These are phyloP conservation scores for Candida fluviatilis DNA, from an alignment of 805 yeast genomes.

Conservation along the genomic window DNA sequence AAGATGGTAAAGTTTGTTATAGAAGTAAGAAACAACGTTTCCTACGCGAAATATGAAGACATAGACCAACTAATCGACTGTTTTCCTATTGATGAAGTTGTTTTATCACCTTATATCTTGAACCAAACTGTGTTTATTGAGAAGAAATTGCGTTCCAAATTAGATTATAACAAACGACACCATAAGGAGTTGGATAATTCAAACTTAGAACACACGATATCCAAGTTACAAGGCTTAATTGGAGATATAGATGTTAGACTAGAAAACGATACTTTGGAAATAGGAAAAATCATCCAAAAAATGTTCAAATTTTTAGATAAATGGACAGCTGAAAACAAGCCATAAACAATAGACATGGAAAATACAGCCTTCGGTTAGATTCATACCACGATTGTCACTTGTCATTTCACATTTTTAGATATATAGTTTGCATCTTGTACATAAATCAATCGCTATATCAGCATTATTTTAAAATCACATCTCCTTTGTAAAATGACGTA, in stretches of 20 bases:
- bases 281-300: constrained; percentile 14
- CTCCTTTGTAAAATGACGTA: too few relatives aligned
- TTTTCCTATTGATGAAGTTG: constrained; percentile 29
- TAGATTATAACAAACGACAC: constrained; percentile 1
- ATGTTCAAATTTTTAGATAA: constrained; percentile 21
- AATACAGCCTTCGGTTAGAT: too few relatives aligned
- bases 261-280: constrained; percentile 26
- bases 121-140: constrained; percentile 30
- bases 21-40: constrained; percentile 20
- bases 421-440: too few relatives aligned
- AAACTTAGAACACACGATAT: constrained; percentile 7
- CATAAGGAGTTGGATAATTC: background rate
- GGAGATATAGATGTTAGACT: constrained; percentile 33
- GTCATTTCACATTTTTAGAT: too few relatives aligned
- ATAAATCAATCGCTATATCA: too few relatives aligned
- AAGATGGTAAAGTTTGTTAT: constrained; percentile 23
- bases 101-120: constrained; percentile 30
- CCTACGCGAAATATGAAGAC: constrained; percentile 14
- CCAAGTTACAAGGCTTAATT: constrained; percentile 24
- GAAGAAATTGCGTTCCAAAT: constrained; percentile 7
- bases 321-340: constrained; percentile 15
- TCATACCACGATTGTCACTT: too few relatives aligned
- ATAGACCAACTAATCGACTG: constrained; percentile 17
- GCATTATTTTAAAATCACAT: too few relatives aligned
- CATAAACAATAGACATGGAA: background rate